Evolutionary conservation across 2,329 filamentous ascomycete genomes (phyloP).

Genomic region (Fonsecaea pugnacius): DNA sequence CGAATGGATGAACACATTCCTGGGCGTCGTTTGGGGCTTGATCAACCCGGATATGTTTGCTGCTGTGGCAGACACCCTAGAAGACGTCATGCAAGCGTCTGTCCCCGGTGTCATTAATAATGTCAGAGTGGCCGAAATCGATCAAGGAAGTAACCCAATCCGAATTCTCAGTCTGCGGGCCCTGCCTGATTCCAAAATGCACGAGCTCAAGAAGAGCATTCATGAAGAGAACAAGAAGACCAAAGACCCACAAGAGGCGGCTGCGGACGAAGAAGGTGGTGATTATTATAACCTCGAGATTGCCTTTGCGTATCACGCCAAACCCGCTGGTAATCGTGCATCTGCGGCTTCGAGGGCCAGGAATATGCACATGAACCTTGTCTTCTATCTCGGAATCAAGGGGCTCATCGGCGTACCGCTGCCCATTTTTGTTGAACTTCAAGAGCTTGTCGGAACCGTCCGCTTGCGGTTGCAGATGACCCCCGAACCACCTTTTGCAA

Average conservation of each 20-base stretch:
- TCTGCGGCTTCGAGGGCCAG: constrained; percentile 80
- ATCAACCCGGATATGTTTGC: constrained; percentile 95
- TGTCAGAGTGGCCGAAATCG: constrained; percentile 91
- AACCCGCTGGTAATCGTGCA: constrained; percentile 70
- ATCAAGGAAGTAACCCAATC: constrained; percentile 88
- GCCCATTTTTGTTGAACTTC: constrained; percentile 87
- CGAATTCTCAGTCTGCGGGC: constrained; percentile 85
- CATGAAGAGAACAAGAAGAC: constrained; percentile 76
- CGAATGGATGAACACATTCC: constrained; percentile 91
- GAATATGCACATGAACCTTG: constrained; percentile 96
- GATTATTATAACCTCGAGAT: constrained; percentile 93
- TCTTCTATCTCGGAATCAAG: constrained; percentile 90
- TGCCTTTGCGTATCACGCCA: constrained; percentile 87
- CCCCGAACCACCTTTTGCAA: constrained; percentile 88
- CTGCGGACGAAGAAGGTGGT: constrained; percentile 85
- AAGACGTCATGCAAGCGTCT: constrained; percentile 96
- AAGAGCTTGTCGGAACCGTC: constrained; percentile 85
- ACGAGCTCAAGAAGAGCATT: constrained; percentile 79
- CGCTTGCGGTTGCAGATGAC: constrained; percentile 81
- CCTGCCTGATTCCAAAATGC: constrained; percentile 78
- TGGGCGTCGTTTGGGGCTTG: constrained; percentile 84
- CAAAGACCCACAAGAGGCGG: constrained; percentile 84
- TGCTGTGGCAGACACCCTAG: constrained; percentile 86
- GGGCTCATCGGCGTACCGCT: constrained; percentile 87
- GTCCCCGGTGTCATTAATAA: constrained; percentile 91